A percentile compares a stretch with the other conserved stretches of the same genome.
Evolutionary conservation across 1,139 yeast species (phyloP).

Genomic region (Suhomyces wounanorum): DNA sequence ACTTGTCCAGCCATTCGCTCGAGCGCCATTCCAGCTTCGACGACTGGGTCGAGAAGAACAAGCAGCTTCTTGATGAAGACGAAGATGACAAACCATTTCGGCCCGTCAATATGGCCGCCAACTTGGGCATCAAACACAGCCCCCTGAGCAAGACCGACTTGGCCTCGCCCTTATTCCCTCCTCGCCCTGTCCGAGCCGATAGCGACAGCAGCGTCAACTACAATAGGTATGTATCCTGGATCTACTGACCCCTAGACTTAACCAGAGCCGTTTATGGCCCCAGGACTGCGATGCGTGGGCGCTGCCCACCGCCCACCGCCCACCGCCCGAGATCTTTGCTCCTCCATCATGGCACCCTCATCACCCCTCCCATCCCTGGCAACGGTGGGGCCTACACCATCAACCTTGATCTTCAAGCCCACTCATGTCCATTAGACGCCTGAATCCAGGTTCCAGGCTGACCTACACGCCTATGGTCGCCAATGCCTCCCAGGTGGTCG

Average conservation of each 20-base stretch:
- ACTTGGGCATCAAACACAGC: constrained; percentile 4
- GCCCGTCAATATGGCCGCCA: constrained; percentile 13
- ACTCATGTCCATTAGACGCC: neutral
- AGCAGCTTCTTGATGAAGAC: constrained; percentile 42
- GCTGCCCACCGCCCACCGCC: neutral
- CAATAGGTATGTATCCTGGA: constrained; percentile 31
- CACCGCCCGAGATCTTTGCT: neutral
- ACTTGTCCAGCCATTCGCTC: constrained; percentile 14
- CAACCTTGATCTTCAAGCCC: neutral
- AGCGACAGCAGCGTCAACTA: constrained; percentile 48
- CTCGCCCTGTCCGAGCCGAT: constrained; percentile 32
- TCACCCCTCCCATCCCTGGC: neutral
- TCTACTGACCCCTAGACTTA: neutral
- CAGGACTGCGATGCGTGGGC: neutral
- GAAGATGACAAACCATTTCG: constrained; percentile 37
- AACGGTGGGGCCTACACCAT: neutral
- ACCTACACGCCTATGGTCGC: neutral
- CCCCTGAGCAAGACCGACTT: constrained; percentile 9
- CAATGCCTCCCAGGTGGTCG: neutral
- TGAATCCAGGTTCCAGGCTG: neutral
- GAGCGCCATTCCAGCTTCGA: constrained; percentile 36
- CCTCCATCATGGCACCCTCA: neutral
- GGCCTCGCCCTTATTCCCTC: constrained; percentile 31
- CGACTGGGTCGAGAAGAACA: constrained; percentile 54
- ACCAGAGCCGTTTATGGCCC: neutral